Base-by-base conservation (phyloP, 1,139 yeast species). In the Candida glucosophila region DNA sequence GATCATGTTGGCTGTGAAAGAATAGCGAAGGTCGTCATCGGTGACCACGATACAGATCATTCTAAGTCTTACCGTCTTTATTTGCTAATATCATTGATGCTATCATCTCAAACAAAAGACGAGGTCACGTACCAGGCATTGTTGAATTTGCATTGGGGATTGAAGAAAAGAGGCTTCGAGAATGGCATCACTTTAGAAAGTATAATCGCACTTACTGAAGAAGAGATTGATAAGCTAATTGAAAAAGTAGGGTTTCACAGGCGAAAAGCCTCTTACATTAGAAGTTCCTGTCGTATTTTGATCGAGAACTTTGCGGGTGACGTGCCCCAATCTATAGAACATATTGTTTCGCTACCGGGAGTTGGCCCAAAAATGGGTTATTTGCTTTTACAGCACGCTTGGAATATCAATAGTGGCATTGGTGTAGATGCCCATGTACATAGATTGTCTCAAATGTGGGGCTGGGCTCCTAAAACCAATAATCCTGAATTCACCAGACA, bases 361-460 rank as follows among this genome's bases (percentile, higher is more conserved):
- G 94, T 88, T 2, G 98, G 98, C 0, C 95, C 95, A 7, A 88
- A 88, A 47, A 88, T 88, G 97, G 95, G 94, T 0, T 80, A 72
- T 46, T 53, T 88, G 18, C 63, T 88, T 3, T 56, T 85, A 36
- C 95, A 85, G 41, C 68, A 74, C 22, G 95, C 92, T 0, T 86
- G 95, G 95, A 58, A 65, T 19, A 58, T 76, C 28, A 76, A 67
- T 27, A 58, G 60, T 15, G 97, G 97, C 0, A 83, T 88, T 15
- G 96, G 97, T 9, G 96, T 88, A 5, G 98, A 88, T 49, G 93
- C 86, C 3, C 98, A 88, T 50, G 73, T 88, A 26, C 92, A 83
- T 43, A 57, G 98, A 29, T 57, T 88, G 29, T 75, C 90, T 0
- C 77, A 73, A 34, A 67, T 80, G 74, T 86, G 90, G 81, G 66